Base-by-base conservation (phyloP, 1,284 basidiomycete species). In the Retiboletus flavoniger region DNA sequence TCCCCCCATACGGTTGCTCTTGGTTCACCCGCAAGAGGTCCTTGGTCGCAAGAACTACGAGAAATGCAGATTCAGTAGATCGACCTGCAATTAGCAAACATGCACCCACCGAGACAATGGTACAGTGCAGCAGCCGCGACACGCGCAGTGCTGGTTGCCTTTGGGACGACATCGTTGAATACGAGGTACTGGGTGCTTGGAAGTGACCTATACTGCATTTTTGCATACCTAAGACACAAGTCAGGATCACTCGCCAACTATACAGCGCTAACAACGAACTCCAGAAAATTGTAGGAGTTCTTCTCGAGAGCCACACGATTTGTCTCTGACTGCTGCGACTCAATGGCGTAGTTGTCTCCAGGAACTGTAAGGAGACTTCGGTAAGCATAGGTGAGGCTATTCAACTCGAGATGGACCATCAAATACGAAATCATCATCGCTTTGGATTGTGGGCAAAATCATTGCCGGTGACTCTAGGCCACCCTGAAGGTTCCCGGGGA, bases 121-220 rank as follows among this genome's bases (percentile, higher is more conserved):
- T 92, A 89, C 65, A 92, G 84, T 5, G 83, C 89, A 29, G 87
- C 81, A 16, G 89, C 82, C 7, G 88, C 89, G 32, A 92, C 86
- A 63, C 85, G 87, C 16, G 81, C 75, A 3, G 85, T 89, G 60
- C 85, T 88, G 2, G 85, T 82, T 43, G 72, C 65, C 54, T 72
- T 78, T 7, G 87, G 89, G 17, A 83, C 85, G 32, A 91, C 75
- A 36, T 77, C 78, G 55, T 86, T 81, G 63, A 91, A 90, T 10
- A 71, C 74, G 26, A 92, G 72, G 48, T 73, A 69, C 17, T 71
- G 70, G 8, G 73, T 66, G 44, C 69, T 72, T 10, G 84, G 76
- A 46, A 84, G 77, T 0, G 82, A 78, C 57, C 79, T 80, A 46
- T 79, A 71, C 63, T 89, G 88, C 85, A 91, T 89, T 66, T 82